Evolutionary conservation across 2,329 filamentous ascomycete species (phyloP).

Genomic region (Stagonosporopsis chrysanthemi): DNA sequence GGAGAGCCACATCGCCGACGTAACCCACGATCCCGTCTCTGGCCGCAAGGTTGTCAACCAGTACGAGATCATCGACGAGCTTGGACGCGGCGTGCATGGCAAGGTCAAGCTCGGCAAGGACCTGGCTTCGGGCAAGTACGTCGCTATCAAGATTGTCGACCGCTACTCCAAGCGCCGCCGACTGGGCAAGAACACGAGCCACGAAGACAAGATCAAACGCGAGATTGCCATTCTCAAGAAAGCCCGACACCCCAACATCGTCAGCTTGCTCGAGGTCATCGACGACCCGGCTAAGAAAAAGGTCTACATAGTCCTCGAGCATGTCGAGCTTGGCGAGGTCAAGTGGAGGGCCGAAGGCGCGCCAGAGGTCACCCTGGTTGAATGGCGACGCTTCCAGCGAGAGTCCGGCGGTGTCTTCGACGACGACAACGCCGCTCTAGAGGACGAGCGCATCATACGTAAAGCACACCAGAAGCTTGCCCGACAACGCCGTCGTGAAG

Average conservation of each 20-base stretch:
- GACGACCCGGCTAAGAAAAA: conserved; percentile 96
- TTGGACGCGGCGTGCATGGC: conserved; percentile 93
- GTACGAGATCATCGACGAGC: conserved; percentile 95
- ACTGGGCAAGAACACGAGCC: conserved; percentile 76
- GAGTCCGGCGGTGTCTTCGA: conserved; percentile 63
- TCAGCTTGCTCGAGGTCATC: conserved; percentile 94
- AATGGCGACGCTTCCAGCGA: conserved; percentile 80
- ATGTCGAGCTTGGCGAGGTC: conserved; percentile 92
- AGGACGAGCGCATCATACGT: conserved; percentile 54
- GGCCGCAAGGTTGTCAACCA: conserved; percentile 97
- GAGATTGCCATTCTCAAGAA: conserved; percentile 99
- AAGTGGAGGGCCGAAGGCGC: conserved; percentile 90
- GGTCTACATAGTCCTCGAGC: conserved; percentile 97
- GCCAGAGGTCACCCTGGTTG: conserved; percentile 81
- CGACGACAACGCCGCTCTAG: conserved; percentile 51
- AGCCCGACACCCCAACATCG: conserved; percentile 95
- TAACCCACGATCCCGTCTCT: conserved; percentile 86
- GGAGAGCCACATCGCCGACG: conserved; percentile 84
- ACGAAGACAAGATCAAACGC: conserved; percentile 85
- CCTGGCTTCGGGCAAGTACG: conserved; percentile 75
- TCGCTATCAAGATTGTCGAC: conserved; percentile 98
- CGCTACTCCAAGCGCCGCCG: conserved; percentile 92
- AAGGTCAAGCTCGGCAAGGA: conserved; percentile 96
- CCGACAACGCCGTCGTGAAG: conserved; percentile 51
- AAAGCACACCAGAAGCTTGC: conserved; percentile 52